A percentile compares a stretch with the other conserved stretches of the same genome.
Conservation (phyloP, 2,329 filamentous ascomycete genomes). For the Huntiella moniliformis region DNA sequence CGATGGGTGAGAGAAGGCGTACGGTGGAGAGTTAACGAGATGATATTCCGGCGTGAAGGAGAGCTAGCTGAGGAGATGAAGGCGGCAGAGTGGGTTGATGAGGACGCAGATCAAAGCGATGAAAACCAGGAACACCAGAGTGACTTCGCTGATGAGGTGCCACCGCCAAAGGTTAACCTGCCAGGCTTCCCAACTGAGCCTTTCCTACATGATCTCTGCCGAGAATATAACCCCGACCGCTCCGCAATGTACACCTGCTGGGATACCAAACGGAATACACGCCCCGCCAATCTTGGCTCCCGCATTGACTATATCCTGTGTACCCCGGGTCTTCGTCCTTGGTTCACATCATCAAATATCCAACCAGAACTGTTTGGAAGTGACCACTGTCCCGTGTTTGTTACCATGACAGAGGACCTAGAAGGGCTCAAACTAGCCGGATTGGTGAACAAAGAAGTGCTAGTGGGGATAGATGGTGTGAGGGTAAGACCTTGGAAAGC, state of each 20-base stretch:
- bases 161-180: too few relatives aligned
- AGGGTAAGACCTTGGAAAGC: conserved; percentile 46
- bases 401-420: conserved; percentile 42
- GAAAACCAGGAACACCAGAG: conserved; percentile 22
- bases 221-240: conserved; percentile 61
- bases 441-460: conserved; percentile 55
- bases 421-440: conserved; percentile 41
- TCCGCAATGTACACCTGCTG: conserved; percentile 93
- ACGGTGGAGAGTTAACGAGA: conserved; percentile 65
- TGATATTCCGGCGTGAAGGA: conserved; percentile 48
- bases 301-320: conserved; percentile 90
- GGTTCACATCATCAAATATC: conserved; percentile 68
- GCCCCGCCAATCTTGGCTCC: conserved; percentile 84
- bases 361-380: conserved; percentile 89
- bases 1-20: conserved; percentile 57
- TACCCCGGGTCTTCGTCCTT: conserved; percentile 56
- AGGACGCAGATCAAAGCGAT: conserved; percentile 49
- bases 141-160: neutral
- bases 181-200: conserved; percentile 21
- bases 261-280: conserved; percentile 86
- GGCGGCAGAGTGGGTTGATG: conserved; percentile 25
- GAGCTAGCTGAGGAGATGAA: neutral
- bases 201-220: conserved; percentile 66
- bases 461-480: conserved; percentile 45
- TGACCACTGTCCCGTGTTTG: conserved; percentile 90